Conservation (phyloP, 1,284 basidiomycete species). For the Trametes sp. region DNA sequence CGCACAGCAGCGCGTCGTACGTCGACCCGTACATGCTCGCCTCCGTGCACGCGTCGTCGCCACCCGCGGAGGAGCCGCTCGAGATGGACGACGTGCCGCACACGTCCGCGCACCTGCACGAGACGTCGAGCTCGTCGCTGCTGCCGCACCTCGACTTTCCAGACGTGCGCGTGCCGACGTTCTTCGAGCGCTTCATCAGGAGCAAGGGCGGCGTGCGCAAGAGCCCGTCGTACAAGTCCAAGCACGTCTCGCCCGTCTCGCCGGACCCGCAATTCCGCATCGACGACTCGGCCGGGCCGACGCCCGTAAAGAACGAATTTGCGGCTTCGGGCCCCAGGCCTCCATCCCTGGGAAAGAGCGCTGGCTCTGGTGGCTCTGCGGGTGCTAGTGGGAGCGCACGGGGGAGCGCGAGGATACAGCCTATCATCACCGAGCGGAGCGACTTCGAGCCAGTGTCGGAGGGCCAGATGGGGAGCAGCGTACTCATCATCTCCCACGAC, state of each 20-base stretch:
- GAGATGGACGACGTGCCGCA: constrained; percentile 14
- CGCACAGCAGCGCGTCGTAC: constrained; percentile 7
- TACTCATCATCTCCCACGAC: constrained; percentile 34
- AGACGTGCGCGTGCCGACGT: constrained; percentile 25
- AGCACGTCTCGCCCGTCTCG: constrained; percentile 23
- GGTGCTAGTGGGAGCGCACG: neutral
- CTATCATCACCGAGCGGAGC: constrained; percentile 2
- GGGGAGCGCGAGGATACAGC: neutral
- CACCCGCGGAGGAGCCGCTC: constrained; percentile 5
- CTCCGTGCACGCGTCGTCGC: neutral
- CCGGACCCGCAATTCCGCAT: constrained; percentile 27
- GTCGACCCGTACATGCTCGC: constrained; percentile 16
- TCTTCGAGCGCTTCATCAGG: constrained; percentile 26
- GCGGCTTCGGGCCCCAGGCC: neutral
- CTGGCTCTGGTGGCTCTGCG: neutral
- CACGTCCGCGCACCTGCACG: constrained; percentile 18
- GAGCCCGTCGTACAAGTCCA: constrained; percentile 26
- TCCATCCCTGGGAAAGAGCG: neutral
- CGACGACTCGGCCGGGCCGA: constrained; percentile 24
- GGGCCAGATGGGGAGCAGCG: constrained; percentile 10
- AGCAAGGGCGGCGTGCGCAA: constrained; percentile 26
- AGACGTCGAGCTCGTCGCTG: constrained; percentile 25
- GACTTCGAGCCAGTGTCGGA: constrained; percentile 1
- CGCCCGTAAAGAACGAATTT: neutral
- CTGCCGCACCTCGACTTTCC: constrained; percentile 23